A percentile compares a stretch with the other conserved stretches of the same genome.
These are phyloP conservation scores for Aleurites moluccanus DNA, from an alignment of 441 rosid genomes.

Conservation along the genomic window DNA sequence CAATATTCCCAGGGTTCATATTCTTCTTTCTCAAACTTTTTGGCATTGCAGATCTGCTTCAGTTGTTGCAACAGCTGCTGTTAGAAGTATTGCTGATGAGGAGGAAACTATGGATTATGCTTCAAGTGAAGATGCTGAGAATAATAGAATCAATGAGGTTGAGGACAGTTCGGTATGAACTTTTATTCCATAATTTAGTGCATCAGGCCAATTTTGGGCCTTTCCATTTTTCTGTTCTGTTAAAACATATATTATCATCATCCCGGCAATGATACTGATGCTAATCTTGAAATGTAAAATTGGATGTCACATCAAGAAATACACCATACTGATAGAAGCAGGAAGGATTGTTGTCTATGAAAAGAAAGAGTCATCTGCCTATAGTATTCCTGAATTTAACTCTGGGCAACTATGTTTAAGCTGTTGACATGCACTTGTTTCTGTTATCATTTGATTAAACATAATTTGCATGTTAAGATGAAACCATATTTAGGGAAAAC, in stretches of 20 bases:
- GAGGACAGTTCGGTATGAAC: constrained; percentile 65
- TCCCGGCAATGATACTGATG: background rate
- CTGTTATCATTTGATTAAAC: background rate
- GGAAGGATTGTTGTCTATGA: background rate
- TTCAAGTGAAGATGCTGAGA: constrained; percentile 76
- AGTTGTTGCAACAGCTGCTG: constrained; percentile 55
- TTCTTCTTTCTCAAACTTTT: constrained; percentile 19
- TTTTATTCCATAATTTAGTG: constrained; percentile 9
- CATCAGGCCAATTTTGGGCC: background rate
- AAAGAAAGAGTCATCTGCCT: background rate
- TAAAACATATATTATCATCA: background rate
- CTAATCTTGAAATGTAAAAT: constrained; percentile 1
- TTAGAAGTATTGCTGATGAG: constrained; percentile 50
- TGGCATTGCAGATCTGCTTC: constrained; percentile 58
- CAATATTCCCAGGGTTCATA: constrained; percentile 8
- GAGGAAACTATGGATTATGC: constrained; percentile 75
- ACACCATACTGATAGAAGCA: background rate
- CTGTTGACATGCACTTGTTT: background rate
- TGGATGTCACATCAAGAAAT: constrained; percentile 6
- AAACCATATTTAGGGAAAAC: background rate
- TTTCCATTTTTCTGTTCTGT: background rate
- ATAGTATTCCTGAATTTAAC: background rate
- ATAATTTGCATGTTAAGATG: background rate
- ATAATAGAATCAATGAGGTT: constrained; percentile 43
- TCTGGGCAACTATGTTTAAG: background rate